Conservation (phyloP, 257 asterid genomes). For the Solanum pinnatisectum region DNA sequence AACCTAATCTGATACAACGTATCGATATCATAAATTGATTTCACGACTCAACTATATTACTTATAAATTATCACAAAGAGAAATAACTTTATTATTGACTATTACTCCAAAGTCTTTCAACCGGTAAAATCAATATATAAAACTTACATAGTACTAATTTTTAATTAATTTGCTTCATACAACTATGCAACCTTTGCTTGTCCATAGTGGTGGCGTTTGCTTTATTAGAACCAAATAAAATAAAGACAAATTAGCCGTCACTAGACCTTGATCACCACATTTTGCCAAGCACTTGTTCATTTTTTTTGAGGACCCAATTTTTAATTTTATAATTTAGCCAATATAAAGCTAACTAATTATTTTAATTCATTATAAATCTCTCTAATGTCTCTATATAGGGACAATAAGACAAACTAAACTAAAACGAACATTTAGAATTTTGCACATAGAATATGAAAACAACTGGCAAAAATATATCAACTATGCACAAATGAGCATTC, state of each 20-base stretch:
- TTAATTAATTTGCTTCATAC: not conserved
- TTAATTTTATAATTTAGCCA: not conserved
- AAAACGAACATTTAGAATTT: not conserved
- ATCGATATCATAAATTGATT: not conserved
- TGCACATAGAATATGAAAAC: not conserved
- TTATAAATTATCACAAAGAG: not conserved
- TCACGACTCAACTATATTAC: not conserved
- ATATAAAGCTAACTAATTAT: not conserved
- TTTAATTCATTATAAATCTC: not conserved
- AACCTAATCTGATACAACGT: not conserved
- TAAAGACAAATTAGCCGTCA: not conserved
- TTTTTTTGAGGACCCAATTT: not conserved
- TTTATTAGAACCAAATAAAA: not conserved
- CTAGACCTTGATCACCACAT: not conserved
- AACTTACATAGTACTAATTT: not conserved
- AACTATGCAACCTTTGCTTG: not conserved
- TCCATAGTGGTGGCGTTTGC: conserved; percentile 7
- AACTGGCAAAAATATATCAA: not conserved
- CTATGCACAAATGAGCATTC: not conserved
- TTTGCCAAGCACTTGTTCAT: not conserved
- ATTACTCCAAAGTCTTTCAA: not conserved
- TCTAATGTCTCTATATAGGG: not conserved
- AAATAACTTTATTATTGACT: not conserved
- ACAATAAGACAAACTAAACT: not conserved
- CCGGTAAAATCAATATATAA: not conserved